phyloP scores from a whole-genome alignment of 2,329 filamentous ascomycete genomes.

The Orbilia blumenaviensis region DNA sequence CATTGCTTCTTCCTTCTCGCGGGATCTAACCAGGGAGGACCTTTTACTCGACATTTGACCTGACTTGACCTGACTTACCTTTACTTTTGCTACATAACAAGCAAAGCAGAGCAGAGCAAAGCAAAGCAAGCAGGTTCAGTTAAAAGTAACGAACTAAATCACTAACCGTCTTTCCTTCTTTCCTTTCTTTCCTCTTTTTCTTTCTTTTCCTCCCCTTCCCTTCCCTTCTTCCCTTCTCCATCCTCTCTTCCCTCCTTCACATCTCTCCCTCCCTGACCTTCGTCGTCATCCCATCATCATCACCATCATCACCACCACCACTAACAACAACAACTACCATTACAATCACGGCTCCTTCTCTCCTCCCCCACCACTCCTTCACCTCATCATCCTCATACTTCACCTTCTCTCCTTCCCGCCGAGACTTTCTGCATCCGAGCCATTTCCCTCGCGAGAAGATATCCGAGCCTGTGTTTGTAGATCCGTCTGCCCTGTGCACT shows the following conservation, averaged over 20 bases:
- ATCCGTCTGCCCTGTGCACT: slow-evolving; percentile 1
- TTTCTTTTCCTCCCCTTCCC: not conserved
- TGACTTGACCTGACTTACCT: too few species aligned
- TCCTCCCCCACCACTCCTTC: too few species aligned
- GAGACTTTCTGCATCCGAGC: not conserved
- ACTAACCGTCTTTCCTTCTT: slow-evolving; percentile 35
- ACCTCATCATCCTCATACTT: not conserved
- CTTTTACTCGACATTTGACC: too few species aligned
- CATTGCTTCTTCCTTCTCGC: slow-evolving; percentile 13
- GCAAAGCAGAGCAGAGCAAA: too few species aligned
- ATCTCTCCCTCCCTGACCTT: too few species aligned
- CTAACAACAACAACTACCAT: slow-evolving; percentile 12
- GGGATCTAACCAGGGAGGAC: slow-evolving; percentile 43
- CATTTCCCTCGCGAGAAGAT: slow-evolving; percentile 4
- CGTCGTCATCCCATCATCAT: slow-evolving; percentile 18
- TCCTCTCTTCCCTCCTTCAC: not conserved
- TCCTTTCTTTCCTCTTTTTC: slow-evolving; percentile 2
- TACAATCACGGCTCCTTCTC: too few species aligned
- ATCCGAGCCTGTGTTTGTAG: slow-evolving; percentile 1
- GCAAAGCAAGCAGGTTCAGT: too few species aligned
- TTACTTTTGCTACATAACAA: too few species aligned
- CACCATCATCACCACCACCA: slow-evolving; percentile 25
- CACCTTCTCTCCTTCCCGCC: not conserved
- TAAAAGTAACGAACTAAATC: too few species aligned
- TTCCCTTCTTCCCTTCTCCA: not conserved